Base-by-base conservation (phyloP, 495 filamentous ascomycete genomes). In the Daldinia concentrica region DNA sequence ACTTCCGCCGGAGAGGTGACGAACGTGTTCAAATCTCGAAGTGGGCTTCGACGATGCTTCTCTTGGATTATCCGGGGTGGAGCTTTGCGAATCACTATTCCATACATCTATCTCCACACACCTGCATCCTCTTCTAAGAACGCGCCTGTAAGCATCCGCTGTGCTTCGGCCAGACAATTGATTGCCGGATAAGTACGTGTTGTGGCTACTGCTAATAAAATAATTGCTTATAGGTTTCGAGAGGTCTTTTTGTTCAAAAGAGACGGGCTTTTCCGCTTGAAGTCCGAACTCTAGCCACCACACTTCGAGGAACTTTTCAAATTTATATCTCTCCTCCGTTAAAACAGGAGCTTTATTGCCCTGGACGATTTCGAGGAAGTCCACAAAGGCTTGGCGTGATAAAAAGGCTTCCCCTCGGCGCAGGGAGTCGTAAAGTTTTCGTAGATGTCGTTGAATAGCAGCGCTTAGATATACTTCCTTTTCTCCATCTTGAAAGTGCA, bases 91-190 rank as follows among this genome's bases (percentile, higher is more conserved):
- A 58, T 91, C 86, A 2, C 93, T 92, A 79, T 98, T 91, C 92
- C 94, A 97, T 8, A 98, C 93, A 77, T 98, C 95, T 72, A 98
- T 97, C 78, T 98, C 95, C 32, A 98, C 92, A 69, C 93, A 97
- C 32, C 95, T 87, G 71, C 95, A 96, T 29, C 93, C 93, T 41
- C 87, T 86, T 15, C 86, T 80, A 4, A 98, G 87, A 3, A 79
- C 81, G 74, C 88, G 88, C 62, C 87, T 91, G 78, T 97, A 98
- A 15, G 91, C 89, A 57, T 93, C 91, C 6, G 91, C 88, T 29
- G 90, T 94, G 50, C 92, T 89, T 58, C 90, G 87, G 48, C 93
- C 92, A 41, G 89, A 91, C 8, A 96, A 82, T 78, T 98, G 95
- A 72, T 97, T 93, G 0, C 95, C 95, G 0, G 90, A 90, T 68